phyloP scores from a whole-genome alignment of 1,284 basidiomycete genomes.

The Flammula alnicola region DNA sequence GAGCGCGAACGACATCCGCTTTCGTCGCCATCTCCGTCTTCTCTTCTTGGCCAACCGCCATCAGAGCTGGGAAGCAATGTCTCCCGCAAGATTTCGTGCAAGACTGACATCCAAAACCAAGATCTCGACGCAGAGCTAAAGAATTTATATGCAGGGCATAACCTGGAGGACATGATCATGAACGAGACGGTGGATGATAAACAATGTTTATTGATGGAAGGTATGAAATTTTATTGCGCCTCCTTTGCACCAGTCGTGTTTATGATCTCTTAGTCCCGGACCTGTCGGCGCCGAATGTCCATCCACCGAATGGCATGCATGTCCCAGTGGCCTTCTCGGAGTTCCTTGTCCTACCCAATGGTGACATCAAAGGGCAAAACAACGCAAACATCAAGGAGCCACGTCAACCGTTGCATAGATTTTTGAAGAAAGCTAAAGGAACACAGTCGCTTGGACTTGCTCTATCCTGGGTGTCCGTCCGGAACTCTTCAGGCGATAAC shows the following conservation, averaged over 20 bases:
- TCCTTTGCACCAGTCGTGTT: conserved; percentile 2
- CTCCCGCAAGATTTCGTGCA: background rate
- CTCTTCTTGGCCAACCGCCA: conserved; percentile 28
- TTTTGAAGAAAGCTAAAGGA: conserved; percentile 61
- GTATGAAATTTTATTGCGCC: conserved; percentile 14
- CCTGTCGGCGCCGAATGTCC: conserved; percentile 53
- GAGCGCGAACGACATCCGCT: background rate
- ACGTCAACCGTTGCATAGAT: conserved; percentile 23
- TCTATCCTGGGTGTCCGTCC: conserved; percentile 70
- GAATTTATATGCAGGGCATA: conserved; percentile 28
- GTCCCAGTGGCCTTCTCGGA: conserved; percentile 40
- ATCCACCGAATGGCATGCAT: conserved; percentile 35
- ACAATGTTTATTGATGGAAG: conserved; percentile 41
- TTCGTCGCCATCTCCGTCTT: conserved; percentile 17
- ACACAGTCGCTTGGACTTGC: conserved; percentile 60
- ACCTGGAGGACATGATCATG: conserved; percentile 45
- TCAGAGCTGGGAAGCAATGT: conserved; percentile 14
- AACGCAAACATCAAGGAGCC: conserved; percentile 12
- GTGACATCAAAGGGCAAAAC: conserved; percentile 15
- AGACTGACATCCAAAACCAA: conserved; percentile 11
- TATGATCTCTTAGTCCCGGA: conserved; percentile 53
- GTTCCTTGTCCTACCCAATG: conserved; percentile 30
- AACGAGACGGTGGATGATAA: conserved; percentile 59
- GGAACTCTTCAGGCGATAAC: conserved; percentile 1
- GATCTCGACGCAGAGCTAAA: conserved; percentile 29